Evolutionary conservation across 352 stramenopile genomes (phyloP).

Genomic region (Chrysophaeum taylorii): DNA sequence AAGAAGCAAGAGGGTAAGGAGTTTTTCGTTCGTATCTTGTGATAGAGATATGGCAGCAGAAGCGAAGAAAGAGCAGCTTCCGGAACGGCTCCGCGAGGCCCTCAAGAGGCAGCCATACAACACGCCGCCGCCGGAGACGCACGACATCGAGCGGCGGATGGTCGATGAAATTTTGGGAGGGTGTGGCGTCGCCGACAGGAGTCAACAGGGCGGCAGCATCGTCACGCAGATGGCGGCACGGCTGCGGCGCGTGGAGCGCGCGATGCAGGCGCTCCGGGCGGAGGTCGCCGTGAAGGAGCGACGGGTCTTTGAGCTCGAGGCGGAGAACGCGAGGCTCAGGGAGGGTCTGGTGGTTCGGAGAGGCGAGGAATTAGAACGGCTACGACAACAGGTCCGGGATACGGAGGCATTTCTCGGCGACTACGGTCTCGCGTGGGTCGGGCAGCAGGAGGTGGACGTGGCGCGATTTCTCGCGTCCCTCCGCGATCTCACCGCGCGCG

Average conservation of each 20-base stretch:
- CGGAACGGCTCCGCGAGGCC: constrained; percentile 19
- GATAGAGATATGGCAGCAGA: too few relatives aligned
- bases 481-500: background rate
- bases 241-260: constrained; percentile 14
- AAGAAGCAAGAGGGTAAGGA: too few relatives aligned
- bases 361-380: constrained; percentile 14
- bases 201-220: background rate
- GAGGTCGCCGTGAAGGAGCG: constrained; percentile 4
- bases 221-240: constrained; percentile 15
- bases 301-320: background rate
- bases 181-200: background rate
- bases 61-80: constrained; percentile 15
- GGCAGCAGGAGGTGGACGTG: constrained; percentile 10
- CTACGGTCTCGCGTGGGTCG: constrained; percentile 43
- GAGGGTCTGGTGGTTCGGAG: background rate
- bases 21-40: too few relatives aligned
- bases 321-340: constrained; percentile 8
- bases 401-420: constrained; percentile 40
- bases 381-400: constrained; percentile 25
- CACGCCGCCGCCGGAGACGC: background rate
- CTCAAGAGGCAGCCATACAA: constrained; percentile 8
- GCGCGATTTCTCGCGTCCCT: background rate
- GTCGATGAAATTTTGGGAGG: constrained; percentile 21
- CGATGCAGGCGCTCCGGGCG: background rate
- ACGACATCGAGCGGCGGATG: constrained; percentile 14